phyloP scores from a whole-genome alignment of 306 rosid genomes.

The Prunus kanzakura region DNA sequence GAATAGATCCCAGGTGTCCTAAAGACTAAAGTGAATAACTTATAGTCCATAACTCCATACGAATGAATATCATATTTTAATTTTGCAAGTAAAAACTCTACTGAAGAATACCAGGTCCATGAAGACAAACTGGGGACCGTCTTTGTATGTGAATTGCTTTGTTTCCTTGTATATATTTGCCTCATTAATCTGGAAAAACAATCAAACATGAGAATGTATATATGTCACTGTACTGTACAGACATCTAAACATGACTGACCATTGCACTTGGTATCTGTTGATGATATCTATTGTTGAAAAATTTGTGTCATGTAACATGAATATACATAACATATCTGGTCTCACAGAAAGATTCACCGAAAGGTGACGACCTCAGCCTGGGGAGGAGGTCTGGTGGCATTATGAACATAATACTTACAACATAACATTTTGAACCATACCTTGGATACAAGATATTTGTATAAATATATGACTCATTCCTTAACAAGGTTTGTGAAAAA shows the following conservation, averaged over 20 bases:
- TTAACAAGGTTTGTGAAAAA: background rate
- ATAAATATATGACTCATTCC: background rate
- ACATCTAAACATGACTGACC: background rate
- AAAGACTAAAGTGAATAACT: background rate
- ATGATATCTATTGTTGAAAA: background rate
- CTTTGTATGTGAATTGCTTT: conserved; percentile 93
- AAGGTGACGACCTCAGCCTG: background rate
- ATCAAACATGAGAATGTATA: conserved; percentile 5
- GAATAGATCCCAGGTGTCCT: conserved; percentile 10
- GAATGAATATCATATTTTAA: background rate
- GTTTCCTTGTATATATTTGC: conserved; percentile 87
- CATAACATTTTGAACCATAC: background rate
- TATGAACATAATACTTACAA: background rate
- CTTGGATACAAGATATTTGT: background rate
- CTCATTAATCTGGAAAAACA: conserved; percentile 56
- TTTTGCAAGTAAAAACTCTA: background rate
- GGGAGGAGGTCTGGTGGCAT: background rate
- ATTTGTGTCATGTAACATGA: background rate
- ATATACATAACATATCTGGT: background rate
- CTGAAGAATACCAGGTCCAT: conserved; percentile 86
- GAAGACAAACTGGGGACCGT: conserved; percentile 85
- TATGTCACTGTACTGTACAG: background rate
- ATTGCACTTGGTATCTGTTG: background rate
- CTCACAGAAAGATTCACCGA: background rate
- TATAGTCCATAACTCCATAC: background rate